These are phyloP conservation scores for Ceratorhiza oryzae-sativae DNA, from an alignment of 1,284 basidiomycete species.

Conservation along the genomic window DNA sequence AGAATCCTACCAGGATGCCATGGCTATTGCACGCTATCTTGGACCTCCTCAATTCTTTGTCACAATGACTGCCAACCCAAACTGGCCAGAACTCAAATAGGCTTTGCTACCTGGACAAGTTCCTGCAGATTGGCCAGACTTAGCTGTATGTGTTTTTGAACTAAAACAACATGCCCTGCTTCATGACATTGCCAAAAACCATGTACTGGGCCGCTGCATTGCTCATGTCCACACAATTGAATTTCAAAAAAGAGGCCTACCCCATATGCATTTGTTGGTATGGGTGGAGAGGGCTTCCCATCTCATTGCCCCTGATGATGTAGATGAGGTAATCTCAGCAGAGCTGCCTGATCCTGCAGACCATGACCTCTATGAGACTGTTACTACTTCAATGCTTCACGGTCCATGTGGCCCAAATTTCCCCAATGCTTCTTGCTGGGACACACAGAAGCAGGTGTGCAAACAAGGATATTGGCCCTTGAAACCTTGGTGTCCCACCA, in stretches of 20 bases:
- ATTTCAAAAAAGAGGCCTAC: conserved; percentile 60
- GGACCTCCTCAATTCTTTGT: conserved; percentile 55
- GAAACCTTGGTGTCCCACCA: conserved; percentile 48
- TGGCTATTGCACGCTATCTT: conserved; percentile 53
- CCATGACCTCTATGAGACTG: conserved; percentile 52
- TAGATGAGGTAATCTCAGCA: conserved; percentile 57
- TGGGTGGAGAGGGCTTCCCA: conserved; percentile 51
- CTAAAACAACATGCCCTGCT: conserved; percentile 54
- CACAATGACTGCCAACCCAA: conserved; percentile 58
- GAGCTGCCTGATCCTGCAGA: conserved; percentile 54
- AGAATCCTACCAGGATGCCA: conserved; percentile 56
- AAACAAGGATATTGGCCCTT: conserved; percentile 55
- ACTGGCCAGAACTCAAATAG: conserved; percentile 56
- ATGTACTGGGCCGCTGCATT: conserved; percentile 48
- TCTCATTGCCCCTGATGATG: conserved; percentile 48
- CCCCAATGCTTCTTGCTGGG: conserved; percentile 50
- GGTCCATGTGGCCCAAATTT: conserved; percentile 51
- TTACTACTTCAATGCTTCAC: conserved; percentile 56
- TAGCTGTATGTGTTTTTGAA: conserved; percentile 58
- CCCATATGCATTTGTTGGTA: conserved; percentile 58
- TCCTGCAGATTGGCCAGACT: conserved; percentile 55
- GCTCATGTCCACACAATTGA: conserved; percentile 58
- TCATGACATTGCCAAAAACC: conserved; percentile 51
- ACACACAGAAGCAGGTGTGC: conserved; percentile 54
- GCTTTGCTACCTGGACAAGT: conserved; percentile 55